These are phyloP conservation scores for Recurvomyces mirabilis DNA, from an alignment of 495 filamentous ascomycete genomes.

Conservation along the genomic window DNA sequence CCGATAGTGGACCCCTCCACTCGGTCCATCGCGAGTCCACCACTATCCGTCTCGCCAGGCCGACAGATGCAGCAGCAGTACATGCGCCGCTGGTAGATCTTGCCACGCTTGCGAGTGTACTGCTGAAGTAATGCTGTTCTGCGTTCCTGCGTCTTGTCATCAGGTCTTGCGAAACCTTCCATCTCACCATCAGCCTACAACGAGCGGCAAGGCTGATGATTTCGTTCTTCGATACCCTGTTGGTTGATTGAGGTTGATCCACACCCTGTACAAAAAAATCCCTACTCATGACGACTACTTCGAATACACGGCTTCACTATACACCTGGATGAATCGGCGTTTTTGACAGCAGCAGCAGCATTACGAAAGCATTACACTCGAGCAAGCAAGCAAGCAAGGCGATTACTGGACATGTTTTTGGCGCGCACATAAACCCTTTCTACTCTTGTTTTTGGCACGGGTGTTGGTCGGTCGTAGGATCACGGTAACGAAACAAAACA, in stretches of 20 bases:
- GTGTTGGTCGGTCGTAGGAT: too few species aligned
- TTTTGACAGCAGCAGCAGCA: slow-evolving; percentile 3
- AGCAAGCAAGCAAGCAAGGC: too few species aligned
- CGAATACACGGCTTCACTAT: neutral
- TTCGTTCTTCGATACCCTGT: neutral
- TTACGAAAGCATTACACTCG: neutral
- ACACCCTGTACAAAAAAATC: slow-evolving; percentile 1
- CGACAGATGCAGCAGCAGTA: slow-evolving; percentile 60
- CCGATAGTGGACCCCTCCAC: slow-evolving; percentile 96
- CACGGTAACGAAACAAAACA: too few species aligned
- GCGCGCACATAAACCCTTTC: too few species aligned
- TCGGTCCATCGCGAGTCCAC: slow-evolving; percentile 81
- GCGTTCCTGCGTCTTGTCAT: slow-evolving; percentile 26
- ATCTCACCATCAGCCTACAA: slow-evolving; percentile 3
- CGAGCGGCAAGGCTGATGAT: slow-evolving; percentile 8
- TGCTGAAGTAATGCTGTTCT: slow-evolving; percentile 14
- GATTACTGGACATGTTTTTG: too few species aligned
- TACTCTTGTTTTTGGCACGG: too few species aligned
- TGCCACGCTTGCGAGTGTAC: neutral
- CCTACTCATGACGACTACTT: slow-evolving; percentile 5
- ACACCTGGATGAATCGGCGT: slow-evolving; percentile 1
- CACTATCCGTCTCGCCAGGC: slow-evolving; percentile 75
- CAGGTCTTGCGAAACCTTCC: slow-evolving; percentile 24
- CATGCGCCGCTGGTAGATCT: slow-evolving; percentile 48
- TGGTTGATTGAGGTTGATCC: slow-evolving; percentile 20